These are phyloP conservation scores for Pinus albicaulis DNA, from an alignment of 75 land plant genomes.

Conservation along the genomic window DNA sequence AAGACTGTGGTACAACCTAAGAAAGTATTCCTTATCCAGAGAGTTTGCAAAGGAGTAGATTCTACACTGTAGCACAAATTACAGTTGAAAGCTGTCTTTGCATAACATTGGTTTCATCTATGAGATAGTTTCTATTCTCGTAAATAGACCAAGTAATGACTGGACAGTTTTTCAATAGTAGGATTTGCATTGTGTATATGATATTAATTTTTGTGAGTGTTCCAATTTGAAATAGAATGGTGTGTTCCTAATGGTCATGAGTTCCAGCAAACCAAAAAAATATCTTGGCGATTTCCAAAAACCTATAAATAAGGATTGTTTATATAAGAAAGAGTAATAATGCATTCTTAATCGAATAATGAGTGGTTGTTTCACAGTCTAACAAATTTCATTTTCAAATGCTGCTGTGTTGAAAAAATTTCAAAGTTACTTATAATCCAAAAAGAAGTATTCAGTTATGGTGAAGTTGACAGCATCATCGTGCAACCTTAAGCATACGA, in stretches of 20 bases:
- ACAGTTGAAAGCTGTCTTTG: background rate
- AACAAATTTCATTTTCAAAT: too few species aligned
- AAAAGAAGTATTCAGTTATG: background rate
- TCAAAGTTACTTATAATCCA: background rate
- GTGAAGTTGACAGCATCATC: background rate
- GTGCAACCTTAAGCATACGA: background rate
- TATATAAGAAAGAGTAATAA: background rate
- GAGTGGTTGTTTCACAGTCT: background rate
- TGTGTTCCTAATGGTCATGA: background rate
- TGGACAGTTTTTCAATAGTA: background rate
- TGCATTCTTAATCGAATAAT: background rate
- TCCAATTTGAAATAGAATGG: background rate
- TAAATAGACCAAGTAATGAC: background rate
- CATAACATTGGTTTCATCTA: background rate
- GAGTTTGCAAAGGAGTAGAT: background rate
- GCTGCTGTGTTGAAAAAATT: background rate
- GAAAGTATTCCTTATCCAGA: background rate
- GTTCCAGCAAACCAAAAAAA: background rate
- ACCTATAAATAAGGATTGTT: background rate
- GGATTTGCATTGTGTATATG: background rate
- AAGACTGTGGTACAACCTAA: background rate
- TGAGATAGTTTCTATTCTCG: background rate
- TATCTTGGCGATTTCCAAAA: background rate
- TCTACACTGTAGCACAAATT: too few species aligned
- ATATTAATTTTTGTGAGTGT: background rate